These are phyloP conservation scores for Rhizopogon vulgaris DNA, from an alignment of 768 basidiomycete species.

Conservation along the genomic window DNA sequence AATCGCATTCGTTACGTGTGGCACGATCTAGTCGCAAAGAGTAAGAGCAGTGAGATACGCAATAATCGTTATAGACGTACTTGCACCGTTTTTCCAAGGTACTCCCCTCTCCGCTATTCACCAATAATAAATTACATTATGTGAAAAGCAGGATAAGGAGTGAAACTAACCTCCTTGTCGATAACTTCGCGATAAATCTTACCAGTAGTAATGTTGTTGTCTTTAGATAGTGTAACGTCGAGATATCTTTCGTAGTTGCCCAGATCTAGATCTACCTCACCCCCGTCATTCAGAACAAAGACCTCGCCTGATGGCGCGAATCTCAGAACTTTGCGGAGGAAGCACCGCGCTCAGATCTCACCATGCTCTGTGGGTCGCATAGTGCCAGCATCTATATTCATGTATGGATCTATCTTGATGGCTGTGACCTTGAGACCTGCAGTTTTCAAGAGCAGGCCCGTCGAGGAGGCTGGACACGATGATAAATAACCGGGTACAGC, in stretches of 20 bases:
- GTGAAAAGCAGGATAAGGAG: not conserved
- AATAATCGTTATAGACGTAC: constrained; percentile 31
- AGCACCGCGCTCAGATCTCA: constrained; percentile 31
- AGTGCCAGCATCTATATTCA: constrained; percentile 99
- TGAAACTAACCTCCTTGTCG: constrained; percentile 77
- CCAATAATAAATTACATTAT: constrained; percentile 7
- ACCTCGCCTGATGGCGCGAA: constrained; percentile 70
- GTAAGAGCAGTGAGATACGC: constrained; percentile 5
- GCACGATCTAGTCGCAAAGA: constrained; percentile 62
- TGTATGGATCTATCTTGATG: constrained; percentile 99
- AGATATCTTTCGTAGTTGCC: constrained; percentile 99
- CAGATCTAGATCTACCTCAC: constrained; percentile 95
- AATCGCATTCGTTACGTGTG: constrained; percentile 93
- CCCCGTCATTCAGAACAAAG: constrained; percentile 96
- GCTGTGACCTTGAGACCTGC: constrained; percentile 95
- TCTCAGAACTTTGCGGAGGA: constrained; percentile 12
- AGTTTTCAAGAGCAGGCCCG: constrained; percentile 91
- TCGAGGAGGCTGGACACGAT: constrained; percentile 76
- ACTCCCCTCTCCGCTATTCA: constrained; percentile 69
- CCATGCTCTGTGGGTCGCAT: constrained; percentile 99
- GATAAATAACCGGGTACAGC: constrained; percentile 14
- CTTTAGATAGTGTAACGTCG: constrained; percentile 85
- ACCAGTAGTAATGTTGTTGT: constrained; percentile 98
- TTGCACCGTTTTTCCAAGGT: constrained; percentile 96
- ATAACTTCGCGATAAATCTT: constrained; percentile 98